A percentile compares a stretch with the other conserved stretches of the same genome.
These are phyloP conservation scores for Yarrowia deformans DNA, from an alignment of 805 yeast genomes.

Conservation along the genomic window DNA sequence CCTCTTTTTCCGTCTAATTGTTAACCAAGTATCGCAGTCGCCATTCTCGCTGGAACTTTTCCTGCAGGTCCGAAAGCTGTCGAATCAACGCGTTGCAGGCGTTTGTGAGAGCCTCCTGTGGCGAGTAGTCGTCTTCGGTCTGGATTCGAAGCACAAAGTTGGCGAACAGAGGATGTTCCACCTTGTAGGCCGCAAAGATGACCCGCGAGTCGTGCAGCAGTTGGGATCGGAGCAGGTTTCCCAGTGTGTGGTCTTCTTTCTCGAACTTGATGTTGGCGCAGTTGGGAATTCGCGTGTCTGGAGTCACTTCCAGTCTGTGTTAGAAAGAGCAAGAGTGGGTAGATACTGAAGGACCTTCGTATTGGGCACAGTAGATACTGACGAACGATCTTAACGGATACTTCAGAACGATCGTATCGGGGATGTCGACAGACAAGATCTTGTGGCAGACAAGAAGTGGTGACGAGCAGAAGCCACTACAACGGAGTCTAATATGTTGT, in stretches of 20 bases:
- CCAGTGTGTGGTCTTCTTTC: conserved; percentile 97
- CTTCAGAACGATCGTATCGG: too few species aligned
- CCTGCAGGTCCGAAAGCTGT: conserved; percentile 75
- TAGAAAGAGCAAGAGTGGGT: not conserved
- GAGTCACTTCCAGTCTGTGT: conserved; percentile 75
- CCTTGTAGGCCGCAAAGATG: conserved; percentile 96
- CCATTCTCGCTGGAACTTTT: conserved; percentile 91
- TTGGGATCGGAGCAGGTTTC: conserved; percentile 86
- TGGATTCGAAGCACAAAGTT: conserved; percentile 93
- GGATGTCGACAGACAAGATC: too few species aligned
- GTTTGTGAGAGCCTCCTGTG: conserved; percentile 85
- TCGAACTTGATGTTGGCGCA: conserved; percentile 92
- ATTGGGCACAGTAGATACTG: not conserved
- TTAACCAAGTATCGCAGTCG: conserved; percentile 51
- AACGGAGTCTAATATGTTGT: too few species aligned
- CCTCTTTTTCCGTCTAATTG: conserved; percentile 29
- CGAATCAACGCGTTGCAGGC: conserved; percentile 86
- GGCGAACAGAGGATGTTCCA: conserved; percentile 97
- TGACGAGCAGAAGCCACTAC: too few species aligned
- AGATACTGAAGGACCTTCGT: not conserved
- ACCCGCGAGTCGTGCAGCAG: conserved; percentile 85
- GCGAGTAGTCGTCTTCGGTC: conserved; percentile 93
- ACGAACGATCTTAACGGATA: too few species aligned
- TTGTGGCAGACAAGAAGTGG: too few species aligned
- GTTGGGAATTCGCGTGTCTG: conserved; percentile 94